Conservation (phyloP, 2,329 filamentous ascomycete species). For the Xylariales sp. region DNA sequence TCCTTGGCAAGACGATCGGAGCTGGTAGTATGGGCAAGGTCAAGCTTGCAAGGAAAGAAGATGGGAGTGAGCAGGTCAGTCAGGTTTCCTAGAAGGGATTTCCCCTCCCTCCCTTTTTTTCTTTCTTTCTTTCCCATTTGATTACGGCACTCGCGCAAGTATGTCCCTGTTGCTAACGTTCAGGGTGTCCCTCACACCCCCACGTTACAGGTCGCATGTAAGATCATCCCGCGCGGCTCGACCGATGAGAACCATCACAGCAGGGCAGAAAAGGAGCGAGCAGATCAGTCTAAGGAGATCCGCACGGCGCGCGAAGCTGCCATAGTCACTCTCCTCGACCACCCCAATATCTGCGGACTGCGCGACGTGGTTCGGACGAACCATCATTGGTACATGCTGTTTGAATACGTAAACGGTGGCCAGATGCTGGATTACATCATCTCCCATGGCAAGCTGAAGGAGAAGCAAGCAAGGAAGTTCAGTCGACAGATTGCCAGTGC, state of each 20-base stretch:
- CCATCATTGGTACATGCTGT: slow-evolving; percentile 99
- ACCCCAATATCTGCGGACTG: slow-evolving; percentile 94
- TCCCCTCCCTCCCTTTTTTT: too few species aligned
- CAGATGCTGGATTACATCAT: slow-evolving; percentile 99
- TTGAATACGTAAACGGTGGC: slow-evolving; percentile 96
- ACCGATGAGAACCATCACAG: slow-evolving; percentile 77
- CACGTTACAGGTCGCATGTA: slow-evolving; percentile 78
- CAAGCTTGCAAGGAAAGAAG: slow-evolving; percentile 86
- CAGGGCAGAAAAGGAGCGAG: slow-evolving; percentile 74
- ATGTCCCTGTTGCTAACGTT: too few species aligned
- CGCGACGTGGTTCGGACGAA: slow-evolving; percentile 92
- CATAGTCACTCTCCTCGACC: slow-evolving; percentile 89
- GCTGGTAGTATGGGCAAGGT: slow-evolving; percentile 99
- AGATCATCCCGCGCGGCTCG: slow-evolving; percentile 90
- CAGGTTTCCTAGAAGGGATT: too few species aligned
- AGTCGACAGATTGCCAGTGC: slow-evolving; percentile 95
- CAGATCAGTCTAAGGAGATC: slow-evolving; percentile 95
- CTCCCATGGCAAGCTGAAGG: slow-evolving; percentile 93
- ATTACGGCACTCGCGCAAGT: too few species aligned
- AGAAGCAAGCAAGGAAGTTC: slow-evolving; percentile 97
- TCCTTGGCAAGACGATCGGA: slow-evolving; percentile 93
- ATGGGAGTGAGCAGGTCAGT: slow-evolving; percentile 83
- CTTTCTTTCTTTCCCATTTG: too few species aligned
- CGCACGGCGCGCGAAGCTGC: slow-evolving; percentile 92
- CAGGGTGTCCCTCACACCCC: slow-evolving; percentile 11